Base-by-base conservation (phyloP, 345 rosid genomes). In the Melaleuca alternifolia region DNA sequence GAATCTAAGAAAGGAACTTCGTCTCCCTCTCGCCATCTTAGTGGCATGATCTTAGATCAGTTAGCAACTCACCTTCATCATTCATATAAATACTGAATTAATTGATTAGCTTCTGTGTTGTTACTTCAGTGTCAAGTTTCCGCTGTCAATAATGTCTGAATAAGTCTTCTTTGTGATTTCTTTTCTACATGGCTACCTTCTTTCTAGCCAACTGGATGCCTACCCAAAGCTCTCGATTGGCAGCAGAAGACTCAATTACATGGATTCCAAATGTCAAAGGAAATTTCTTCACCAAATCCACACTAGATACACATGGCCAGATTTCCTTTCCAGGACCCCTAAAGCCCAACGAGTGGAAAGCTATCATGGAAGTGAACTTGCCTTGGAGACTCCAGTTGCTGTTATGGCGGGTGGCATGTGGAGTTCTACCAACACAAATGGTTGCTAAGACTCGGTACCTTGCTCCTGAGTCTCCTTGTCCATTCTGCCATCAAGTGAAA, bases 201-300 rank as follows among this genome's bases (percentile, higher is more conserved):
- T 71, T 71, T 71, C 48, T 48, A 84, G 86, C 86, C 50, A 84
- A 84, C 86, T 84, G 86, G 86, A 57, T 84, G 79, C 77, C 86
- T 18, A 13, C 3, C 28, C 57, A 84, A 59, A 57, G 51, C 79
- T 57, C 76, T 41, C 52, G 15, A 41, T 6, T 59, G 50, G 86
- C 20, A 23, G 24, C 77, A 15, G 86, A 59, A 57, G 77, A 84
- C 37, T 46, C 53, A 1, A 50, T 44, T 21, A 84, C 61, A 54
- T 84, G 86, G 86, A 84, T 84, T n/a, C 86, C 77, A 30, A 84
- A 84, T 84, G 41, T 48, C 44, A 84, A 84, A 57, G 77, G 86
- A 18, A 57, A 44, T 33, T 57, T 59, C 44, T 37, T 61, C 77
- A 84, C 48, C 51, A 84, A 84, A 48, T n/a, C 79, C 33, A 59